These are phyloP conservation scores for Sclerotinia subarctica DNA, from an alignment of 2,329 filamentous ascomycete species.

Conservation along the genomic window DNA sequence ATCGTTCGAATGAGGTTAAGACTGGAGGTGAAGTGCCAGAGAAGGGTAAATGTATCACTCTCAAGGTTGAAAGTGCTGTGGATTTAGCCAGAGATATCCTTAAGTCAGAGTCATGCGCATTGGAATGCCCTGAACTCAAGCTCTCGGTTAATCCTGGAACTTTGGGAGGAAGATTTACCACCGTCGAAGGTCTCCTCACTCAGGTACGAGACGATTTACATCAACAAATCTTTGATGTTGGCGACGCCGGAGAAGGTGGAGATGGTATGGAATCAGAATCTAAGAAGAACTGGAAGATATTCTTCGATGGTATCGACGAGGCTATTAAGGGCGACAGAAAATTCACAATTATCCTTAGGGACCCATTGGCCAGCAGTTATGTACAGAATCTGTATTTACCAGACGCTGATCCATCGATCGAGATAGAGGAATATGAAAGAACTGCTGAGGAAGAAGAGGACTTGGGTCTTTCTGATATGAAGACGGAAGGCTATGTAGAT, in stretches of 20 bases:
- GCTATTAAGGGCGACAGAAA: conserved; percentile 78
- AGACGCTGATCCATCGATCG: conserved; percentile 73
- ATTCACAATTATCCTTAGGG: conserved; percentile 80
- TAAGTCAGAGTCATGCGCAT: conserved; percentile 88
- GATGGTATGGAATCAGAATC: conserved; percentile 71
- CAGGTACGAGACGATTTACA: conserved; percentile 89
- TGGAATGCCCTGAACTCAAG: conserved; percentile 82
- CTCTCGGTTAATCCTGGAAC: conserved; percentile 90
- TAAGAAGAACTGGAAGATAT: conserved; percentile 71
- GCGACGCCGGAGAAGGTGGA: conserved; percentile 57
- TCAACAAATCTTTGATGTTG: conserved; percentile 79
- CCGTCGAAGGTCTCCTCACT: conserved; percentile 87
- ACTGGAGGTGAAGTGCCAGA: conserved; percentile 90
- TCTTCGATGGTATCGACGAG: conserved; percentile 72
- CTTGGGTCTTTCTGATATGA: conserved; percentile 87
- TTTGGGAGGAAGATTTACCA: conserved; percentile 93
- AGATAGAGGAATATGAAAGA: conserved; percentile 75
- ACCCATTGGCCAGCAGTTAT: conserved; percentile 89
- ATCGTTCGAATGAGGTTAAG: conserved; percentile 96
- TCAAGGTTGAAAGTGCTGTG: conserved; percentile 63
- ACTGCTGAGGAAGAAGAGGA: conserved; percentile 94
- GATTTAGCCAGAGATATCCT: conserved; percentile 91
- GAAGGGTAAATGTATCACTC: conserved; percentile 77
- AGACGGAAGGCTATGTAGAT: conserved; percentile 71
- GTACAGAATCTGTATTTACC: conserved; percentile 86